phyloP scores from a whole-genome alignment of 176 grass and related monocot species.

The Guadua angustifolia region DNA sequence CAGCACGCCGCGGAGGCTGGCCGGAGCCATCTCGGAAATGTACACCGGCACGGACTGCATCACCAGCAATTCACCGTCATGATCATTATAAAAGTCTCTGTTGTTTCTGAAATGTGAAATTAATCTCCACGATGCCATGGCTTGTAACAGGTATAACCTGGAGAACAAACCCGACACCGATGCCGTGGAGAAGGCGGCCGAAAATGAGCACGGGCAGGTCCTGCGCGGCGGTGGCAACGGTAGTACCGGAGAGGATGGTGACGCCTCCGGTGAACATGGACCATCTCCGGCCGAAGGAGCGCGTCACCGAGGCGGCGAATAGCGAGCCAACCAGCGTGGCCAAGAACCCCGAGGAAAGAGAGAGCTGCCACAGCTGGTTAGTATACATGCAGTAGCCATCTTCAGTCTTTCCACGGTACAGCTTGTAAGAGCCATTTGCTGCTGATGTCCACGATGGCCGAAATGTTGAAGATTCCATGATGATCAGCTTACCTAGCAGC shows the following conservation, averaged over 20 bases:
- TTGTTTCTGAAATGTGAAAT: too few relatives aligned
- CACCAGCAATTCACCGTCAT: too few relatives aligned
- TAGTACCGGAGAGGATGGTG: constrained; percentile 57
- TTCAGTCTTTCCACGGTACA: too few relatives aligned
- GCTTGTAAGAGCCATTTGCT: too few relatives aligned
- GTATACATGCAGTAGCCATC: constrained; percentile 65
- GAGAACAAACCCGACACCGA: constrained; percentile 65
- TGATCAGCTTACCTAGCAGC: too few relatives aligned
- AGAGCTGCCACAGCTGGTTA: constrained; percentile 47
- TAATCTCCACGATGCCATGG: too few relatives aligned
- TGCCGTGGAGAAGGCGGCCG: constrained; percentile 67
- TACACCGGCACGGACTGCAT: too few relatives aligned
- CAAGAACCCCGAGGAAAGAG: constrained; percentile 63
- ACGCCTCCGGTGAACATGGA: constrained; percentile 67
- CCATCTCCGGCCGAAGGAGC: constrained; percentile 54
- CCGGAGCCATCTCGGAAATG: too few relatives aligned
- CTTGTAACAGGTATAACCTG: constrained; percentile 43
- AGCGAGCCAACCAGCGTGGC: constrained; percentile 59
- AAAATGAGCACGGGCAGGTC: constrained; percentile 67
- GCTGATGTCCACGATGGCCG: too few relatives aligned
- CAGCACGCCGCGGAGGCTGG: too few relatives aligned
- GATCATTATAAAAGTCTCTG: too few relatives aligned
- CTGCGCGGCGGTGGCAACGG: constrained; percentile 47
- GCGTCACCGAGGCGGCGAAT: constrained; percentile 41
- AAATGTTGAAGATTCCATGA: too few relatives aligned